A percentile compares a stretch with the other conserved stretches of the same genome.
phyloP scores from a whole-genome alignment of 78 protist genomes.

The slime mould (Dictyostelium discoideum) region dicty_2.7 NC_007089.4:2308001-2308500 shows the following conservation, averaged over 20 bases:
- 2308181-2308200: not conserved
- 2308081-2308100: slow-evolving; percentile 37
- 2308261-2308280: slow-evolving; percentile 3
- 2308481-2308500: not conserved
- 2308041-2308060: slow-evolving; percentile 19
- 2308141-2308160: slow-evolving; percentile 17
- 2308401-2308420: not conserved
- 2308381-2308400: not conserved
- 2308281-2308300: not conserved
- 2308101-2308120: slow-evolving; percentile 1
- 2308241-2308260: slow-evolving; percentile 23
- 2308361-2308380: not conserved
- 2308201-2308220: not conserved
- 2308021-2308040: slow-evolving; percentile 9
- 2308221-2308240: slow-evolving; percentile 4
- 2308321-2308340: not conserved
- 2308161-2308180: not conserved
- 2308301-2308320: slow-evolving; percentile 4
- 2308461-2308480: not conserved
- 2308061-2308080: slow-evolving; percentile 54
- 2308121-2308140: slow-evolving; percentile 38
- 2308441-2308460: not conserved
- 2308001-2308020: slow-evolving; percentile 62
- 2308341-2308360: not conserved
- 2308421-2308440: not conserved